Evolutionary conservation across 1,284 basidiomycete genomes (phyloP).

Genomic region (Pascua sp.): DNA sequence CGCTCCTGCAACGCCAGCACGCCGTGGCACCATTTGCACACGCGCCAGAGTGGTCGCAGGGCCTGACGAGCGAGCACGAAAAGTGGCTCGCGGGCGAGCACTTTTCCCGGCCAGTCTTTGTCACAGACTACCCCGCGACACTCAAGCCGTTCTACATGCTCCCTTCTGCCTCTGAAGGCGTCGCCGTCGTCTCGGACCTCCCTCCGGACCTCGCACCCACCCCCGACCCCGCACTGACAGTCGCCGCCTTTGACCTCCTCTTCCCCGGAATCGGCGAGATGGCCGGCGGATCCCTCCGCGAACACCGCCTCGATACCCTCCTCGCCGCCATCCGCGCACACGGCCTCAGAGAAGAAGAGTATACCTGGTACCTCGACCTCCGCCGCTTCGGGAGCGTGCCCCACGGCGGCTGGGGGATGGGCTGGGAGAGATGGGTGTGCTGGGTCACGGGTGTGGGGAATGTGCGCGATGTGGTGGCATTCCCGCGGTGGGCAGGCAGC

Average conservation of each 20-base stretch:
- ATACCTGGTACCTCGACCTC: slow-evolving; percentile 81
- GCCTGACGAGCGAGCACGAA: slow-evolving; percentile 86
- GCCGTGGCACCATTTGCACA: slow-evolving; percentile 54
- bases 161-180: slow-evolving; percentile 15
- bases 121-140: slow-evolving; percentile 77
- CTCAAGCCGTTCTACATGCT: slow-evolving; percentile 98
- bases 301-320: slow-evolving; percentile 68
- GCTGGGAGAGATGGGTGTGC: slow-evolving; percentile 79
- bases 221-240: slow-evolving; percentile 53
- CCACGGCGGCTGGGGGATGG: slow-evolving; percentile 89
- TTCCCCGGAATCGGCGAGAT: slow-evolving; percentile 86
- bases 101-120: slow-evolving; percentile 73
- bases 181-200: not conserved
- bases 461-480: slow-evolving; percentile 80
- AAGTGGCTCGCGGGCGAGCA: slow-evolving; percentile 69
- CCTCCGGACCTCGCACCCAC: not conserved
- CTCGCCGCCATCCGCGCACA: slow-evolving; percentile 55
- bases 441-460: slow-evolving; percentile 81
- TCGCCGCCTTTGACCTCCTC: slow-evolving; percentile 91
- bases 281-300: slow-evolving; percentile 84
- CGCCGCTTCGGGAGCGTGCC: slow-evolving; percentile 73
- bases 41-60: slow-evolving; percentile 64
- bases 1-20: slow-evolving; percentile 55
- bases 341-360: slow-evolving; percentile 58
- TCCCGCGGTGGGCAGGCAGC: slow-evolving; percentile 79